Conservation (phyloP, 2,329 filamentous ascomycete genomes). For the Pyrenophora seminiperda region DNA sequence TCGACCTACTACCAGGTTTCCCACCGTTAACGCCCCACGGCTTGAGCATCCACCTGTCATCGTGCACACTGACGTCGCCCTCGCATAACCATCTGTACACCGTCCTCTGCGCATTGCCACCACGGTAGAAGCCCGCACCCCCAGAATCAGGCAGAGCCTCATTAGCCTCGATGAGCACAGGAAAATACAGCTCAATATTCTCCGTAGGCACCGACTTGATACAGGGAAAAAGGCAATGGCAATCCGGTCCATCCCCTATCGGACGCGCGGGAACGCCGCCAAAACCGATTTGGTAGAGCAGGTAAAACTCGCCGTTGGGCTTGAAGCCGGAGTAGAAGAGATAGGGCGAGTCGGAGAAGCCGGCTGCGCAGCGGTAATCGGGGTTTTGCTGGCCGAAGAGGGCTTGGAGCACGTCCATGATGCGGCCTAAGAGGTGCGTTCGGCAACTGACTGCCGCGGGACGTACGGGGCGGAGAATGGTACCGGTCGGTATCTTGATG, state of each 20-base stretch:
- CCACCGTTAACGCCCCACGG: constrained; percentile 57
- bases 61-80: constrained; percentile 56
- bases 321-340: constrained; percentile 59
- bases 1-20: constrained; percentile 51
- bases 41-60: constrained; percentile 57
- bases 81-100: constrained; percentile 54
- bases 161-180: constrained; percentile 56
- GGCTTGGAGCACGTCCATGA: constrained; percentile 58
- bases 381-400: constrained; percentile 56
- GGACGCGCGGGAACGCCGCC: constrained; percentile 56
- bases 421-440: constrained; percentile 55
- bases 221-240: constrained; percentile 57
- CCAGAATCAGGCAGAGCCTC: constrained; percentile 56
- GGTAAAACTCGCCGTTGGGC: constrained; percentile 55
- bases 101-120: constrained; percentile 57
- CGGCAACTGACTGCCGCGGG: constrained; percentile 56
- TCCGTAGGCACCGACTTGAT: constrained; percentile 59
- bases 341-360: constrained; percentile 58
- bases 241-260: constrained; percentile 56
- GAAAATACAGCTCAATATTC: constrained; percentile 56
- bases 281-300: constrained; percentile 59
- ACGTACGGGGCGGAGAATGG: constrained; percentile 54
- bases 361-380: constrained; percentile 55
- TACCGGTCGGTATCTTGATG: constrained; percentile 53
- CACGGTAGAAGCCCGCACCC: constrained; percentile 55